These are phyloP conservation scores for Themeda triandra DNA, from an alignment of 176 grass and related monocot species.

Conservation along the genomic window DNA sequence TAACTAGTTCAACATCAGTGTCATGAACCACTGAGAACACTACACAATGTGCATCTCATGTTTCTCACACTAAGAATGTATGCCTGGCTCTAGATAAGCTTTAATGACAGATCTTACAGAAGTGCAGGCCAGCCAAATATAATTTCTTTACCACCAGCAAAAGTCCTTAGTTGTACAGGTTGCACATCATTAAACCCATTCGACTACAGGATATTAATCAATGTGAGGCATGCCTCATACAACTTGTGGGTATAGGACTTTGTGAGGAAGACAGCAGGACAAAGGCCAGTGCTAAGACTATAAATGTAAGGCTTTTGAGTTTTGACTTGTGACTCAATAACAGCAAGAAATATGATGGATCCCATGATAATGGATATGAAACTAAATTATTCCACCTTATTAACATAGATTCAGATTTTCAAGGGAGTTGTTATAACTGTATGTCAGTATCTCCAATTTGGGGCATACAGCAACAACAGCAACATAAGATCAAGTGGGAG, in stretches of 20 bases:
- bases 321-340: neutral
- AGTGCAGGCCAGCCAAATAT: neutral
- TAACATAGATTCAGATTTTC: neutral
- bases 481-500: neutral
- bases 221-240: neutral
- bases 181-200: constrained; percentile 1
- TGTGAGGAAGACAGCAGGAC: neutral
- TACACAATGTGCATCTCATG: constrained; percentile 24
- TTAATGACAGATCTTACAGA: neutral
- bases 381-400: neutral
- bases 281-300: neutral
- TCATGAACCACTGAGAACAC: constrained; percentile 15
- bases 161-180: neutral
- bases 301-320: neutral
- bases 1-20: constrained; percentile 5
- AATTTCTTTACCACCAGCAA: neutral
- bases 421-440: neutral
- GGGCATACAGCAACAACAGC: neutral
- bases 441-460: neutral
- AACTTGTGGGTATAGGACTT: neutral
- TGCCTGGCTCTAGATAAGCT: neutral
- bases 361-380: neutral
- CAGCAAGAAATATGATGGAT: constrained; percentile 1
- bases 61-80: constrained; percentile 21
- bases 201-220: neutral